phyloP scores from a whole-genome alignment of 768 basidiomycete genomes.

The Neoboletus subvelutipes region DNA sequence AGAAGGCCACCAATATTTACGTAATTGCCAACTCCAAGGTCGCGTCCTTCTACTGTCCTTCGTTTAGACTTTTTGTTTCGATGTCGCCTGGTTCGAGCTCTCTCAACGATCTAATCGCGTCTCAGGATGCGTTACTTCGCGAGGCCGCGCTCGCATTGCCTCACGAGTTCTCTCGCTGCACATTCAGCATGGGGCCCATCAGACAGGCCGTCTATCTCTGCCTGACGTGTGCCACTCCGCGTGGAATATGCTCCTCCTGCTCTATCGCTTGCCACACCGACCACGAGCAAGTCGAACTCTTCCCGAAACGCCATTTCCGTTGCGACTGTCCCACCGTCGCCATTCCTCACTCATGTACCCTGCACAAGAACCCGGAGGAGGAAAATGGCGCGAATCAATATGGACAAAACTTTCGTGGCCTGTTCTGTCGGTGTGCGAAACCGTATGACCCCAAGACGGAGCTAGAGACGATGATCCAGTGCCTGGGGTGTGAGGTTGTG shows the following conservation, averaged over 20 bases:
- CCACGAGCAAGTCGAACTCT: conserved; percentile 84
- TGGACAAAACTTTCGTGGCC: conserved; percentile 67
- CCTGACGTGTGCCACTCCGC: conserved; percentile 62
- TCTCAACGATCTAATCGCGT: conserved; percentile 27
- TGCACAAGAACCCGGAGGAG: conserved; percentile 54
- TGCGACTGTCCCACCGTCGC: conserved; percentile 81
- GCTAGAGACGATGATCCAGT: conserved; percentile 86
- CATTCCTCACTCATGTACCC: conserved; percentile 59
- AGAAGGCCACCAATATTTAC: no score
- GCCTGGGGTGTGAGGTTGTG: conserved; percentile 75
- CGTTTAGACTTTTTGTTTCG: no score
- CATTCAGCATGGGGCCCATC: conserved; percentile 56
- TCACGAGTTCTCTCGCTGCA: conserved; percentile 63
- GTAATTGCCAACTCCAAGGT: no score
- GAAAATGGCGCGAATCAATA: conserved; percentile 63
- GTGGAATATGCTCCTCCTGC: conserved; percentile 80
- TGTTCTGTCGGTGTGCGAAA: conserved; percentile 74
- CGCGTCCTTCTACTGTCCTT: no score
- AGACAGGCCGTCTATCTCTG: conserved; percentile 85
- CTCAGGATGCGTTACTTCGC: conserved; percentile 31
- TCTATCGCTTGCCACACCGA: conserved; percentile 85
- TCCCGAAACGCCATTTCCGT: conserved; percentile 79
- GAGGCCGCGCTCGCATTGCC: conserved; percentile 53
- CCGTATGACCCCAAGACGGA: conserved; percentile 73
- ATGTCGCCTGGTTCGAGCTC: conserved; percentile 34